Evolutionary conservation across 352 stramenopile genomes (phyloP), one percentile per base, ranked within the genome.

Genomic region (Pythium periplocum): DNA sequence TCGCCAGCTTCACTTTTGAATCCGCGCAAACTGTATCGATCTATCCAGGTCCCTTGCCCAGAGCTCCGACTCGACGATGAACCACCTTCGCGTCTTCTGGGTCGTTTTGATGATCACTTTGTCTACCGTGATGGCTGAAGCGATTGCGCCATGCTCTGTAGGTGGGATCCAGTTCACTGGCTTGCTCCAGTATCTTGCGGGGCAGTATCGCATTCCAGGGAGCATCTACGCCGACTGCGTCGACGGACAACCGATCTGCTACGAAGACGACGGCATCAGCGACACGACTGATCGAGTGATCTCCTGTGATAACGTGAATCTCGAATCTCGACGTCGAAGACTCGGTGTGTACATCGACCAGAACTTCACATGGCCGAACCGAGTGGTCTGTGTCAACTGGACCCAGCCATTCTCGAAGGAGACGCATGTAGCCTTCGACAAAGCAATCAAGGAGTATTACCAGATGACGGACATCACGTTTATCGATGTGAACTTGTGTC

Each of bases 381-480:
- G 51, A 7, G 48, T 65, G 17, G 46, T 65, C 2, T 65, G 58
- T 48, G 52, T 42, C 36, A 35, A 40, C 6, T 55, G 42, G 9
- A 52, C 31, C 7, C 26, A 38, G 34, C 61, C 61, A 48, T 51
- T 17, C 34, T 47, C 8, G 12, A 26, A 26, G 17, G 17, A 26
- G 17, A 26, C 17, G 17, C 17, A 26, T 36, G 11, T 26, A 46
- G 17, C 12, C 50, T 8, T 60, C 55, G n/a, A 11, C 38, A n/a
- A 7, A 61, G 10, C 44, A 46, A 5, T 48, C 61, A 32, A 50
- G n/a, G 49, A 61, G 35, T 60, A 60, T 31, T 36, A 50, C 4
- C 5, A 60, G 5, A 53, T 52, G 41, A 61, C 52, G 11, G 50
- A 46, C 8, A 54, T 65, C n/a, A 44, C 17, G 12, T 65, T 65